Evolutionary conservation across 805 yeast species (phyloP), one percentile per base, ranked within the genome.

Genomic region (Candida montana): DNA sequence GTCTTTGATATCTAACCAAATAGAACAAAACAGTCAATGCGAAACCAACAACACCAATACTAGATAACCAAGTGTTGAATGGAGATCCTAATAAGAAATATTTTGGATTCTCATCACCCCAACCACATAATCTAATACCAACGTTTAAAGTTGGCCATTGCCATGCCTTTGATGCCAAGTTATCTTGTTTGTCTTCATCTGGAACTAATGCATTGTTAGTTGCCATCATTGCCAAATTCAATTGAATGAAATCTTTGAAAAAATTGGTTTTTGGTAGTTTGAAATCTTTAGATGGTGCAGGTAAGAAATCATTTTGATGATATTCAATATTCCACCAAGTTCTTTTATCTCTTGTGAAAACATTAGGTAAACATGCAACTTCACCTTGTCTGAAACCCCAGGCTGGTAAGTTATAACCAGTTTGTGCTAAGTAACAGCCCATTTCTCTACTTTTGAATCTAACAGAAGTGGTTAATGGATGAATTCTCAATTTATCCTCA

Each of bases 351-450:
- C 84, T 79, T 34, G 58, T 67, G 62, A 80, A 83, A 29, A 88
- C 80, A 47, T 69, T 63, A 51, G 74, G 77, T 60, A 70, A 63
- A 67, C 99, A 93, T 2, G 81, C 82, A 49, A 93, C 91, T 68
- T 93, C 99, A 48, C 96, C 95, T 70, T 93, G 99, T 60, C 88
- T 78, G 75, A 91, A 93, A 17, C 99, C 99, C 99, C 99, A 93
- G 15, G 79, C 80, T 16, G 99, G 99, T 58, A 90, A 80, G 19
- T 77, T 61, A 50, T 69, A 66, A 34, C 96, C 97, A 10, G 93
- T 74, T 12, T 91, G 85, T 50, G 90, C 85, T 57, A 93, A 68
- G 62, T 89, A 90, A 62, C 97, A 95, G 32, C 84, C 83, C 55
- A 88, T 61, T 9, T 61, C 76, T 49, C 70, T 71, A 62, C 81